These are phyloP conservation scores for Musa beccarii DNA, from an alignment of 176 grass and related monocot species.

Conservation along the genomic window DNA sequence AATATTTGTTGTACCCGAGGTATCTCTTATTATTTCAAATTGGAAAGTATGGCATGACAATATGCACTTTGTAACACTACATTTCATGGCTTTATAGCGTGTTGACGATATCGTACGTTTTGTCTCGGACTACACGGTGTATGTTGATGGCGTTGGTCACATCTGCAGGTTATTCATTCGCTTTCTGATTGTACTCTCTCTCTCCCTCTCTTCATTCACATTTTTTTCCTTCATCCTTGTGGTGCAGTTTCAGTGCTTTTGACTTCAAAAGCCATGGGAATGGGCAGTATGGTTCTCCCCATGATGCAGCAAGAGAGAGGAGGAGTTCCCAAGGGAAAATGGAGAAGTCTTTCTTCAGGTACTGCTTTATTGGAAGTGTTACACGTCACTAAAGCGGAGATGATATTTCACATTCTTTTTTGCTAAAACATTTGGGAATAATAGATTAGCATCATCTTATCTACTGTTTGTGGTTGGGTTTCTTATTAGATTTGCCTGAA, in stretches of 20 bases:
- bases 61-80: too few relatives aligned
- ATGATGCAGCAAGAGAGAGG: constrained; percentile 45
- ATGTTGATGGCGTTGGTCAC: constrained; percentile 90
- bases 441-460: too few relatives aligned
- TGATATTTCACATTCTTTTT: background rate
- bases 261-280: constrained; percentile 91
- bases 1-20: constrained; percentile 83
- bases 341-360: constrained; percentile 99
- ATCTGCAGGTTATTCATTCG: constrained; percentile 63
- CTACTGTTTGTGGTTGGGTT: too few relatives aligned
- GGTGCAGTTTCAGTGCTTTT: constrained; percentile 66
- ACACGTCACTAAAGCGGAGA: too few relatives aligned
- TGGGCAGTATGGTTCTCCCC: constrained; percentile 79
- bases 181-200: constrained; percentile 19
- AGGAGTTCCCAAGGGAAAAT: constrained; percentile 97
- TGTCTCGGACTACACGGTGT: constrained; percentile 92
- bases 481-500: too few relatives aligned
- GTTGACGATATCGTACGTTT: constrained; percentile 90
- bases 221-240: background rate
- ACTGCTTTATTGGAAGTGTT: background rate
- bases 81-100: constrained; percentile 30
- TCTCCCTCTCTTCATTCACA: constrained; percentile 19
- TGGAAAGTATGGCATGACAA: background rate
- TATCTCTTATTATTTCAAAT: constrained; percentile 21
- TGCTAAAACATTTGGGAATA: too few relatives aligned